phyloP scores from a whole-genome alignment of 768 basidiomycete species.

The Auricularia sp. region DNA sequence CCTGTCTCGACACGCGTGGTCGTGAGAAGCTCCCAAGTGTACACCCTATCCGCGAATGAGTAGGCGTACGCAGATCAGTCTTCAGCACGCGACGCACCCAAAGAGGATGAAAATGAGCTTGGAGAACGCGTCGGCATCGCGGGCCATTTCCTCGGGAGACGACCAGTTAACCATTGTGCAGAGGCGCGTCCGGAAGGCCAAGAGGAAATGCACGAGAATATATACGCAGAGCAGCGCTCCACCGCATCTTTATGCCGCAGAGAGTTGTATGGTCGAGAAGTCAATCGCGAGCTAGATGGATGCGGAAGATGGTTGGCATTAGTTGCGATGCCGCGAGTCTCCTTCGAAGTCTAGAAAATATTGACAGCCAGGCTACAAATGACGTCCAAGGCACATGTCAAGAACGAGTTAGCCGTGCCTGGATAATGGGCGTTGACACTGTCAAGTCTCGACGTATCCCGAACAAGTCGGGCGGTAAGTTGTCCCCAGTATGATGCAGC shows the following conservation, averaged over 20 bases:
- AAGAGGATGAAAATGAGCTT: constrained; percentile 52
- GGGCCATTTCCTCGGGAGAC: constrained; percentile 35
- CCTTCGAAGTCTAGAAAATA: no score
- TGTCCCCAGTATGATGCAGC: no score
- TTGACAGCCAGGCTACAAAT: no score
- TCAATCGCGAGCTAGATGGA: not conserved
- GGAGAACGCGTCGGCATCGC: constrained; percentile 37
- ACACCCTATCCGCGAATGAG: constrained; percentile 6
- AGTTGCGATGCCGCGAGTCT: not conserved
- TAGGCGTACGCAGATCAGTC: not conserved
- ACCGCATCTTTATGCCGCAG: not conserved
- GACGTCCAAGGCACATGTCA: no score
- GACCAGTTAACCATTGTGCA: constrained; percentile 49
- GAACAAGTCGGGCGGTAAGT: no score
- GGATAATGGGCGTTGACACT: no score
- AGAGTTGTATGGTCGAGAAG: not conserved
- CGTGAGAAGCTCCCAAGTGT: constrained; percentile 59
- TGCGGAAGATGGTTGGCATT: not conserved
- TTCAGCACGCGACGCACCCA: constrained; percentile 34
- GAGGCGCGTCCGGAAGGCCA: not conserved
- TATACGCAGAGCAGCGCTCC: not conserved
- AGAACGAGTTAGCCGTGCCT: no score
- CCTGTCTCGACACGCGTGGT: constrained; percentile 59
- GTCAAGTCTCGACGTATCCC: no score
- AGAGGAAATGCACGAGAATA: not conserved